phyloP scores from a whole-genome alignment of 1,284 basidiomycete genomes.

The Irpex sp. region DNA sequence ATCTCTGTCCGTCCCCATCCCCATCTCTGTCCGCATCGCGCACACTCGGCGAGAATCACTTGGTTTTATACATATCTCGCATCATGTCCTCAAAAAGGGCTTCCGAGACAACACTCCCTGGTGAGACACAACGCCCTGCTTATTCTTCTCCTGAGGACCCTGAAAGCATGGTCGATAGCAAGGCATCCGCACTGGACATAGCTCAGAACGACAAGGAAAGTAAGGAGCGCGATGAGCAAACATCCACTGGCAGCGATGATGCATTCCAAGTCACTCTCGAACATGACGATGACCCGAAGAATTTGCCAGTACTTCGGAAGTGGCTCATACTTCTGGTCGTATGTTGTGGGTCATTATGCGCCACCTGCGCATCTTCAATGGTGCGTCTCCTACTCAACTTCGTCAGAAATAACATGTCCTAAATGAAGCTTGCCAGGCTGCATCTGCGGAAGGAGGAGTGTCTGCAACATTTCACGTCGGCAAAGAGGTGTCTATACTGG shows the following conservation, averaged over 20 bases:
- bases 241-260: background rate
- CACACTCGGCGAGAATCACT: background rate
- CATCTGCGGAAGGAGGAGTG: conserved; percentile 63
- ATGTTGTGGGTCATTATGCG: conserved; percentile 52
- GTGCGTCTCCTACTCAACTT: conserved; percentile 33
- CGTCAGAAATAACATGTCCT: background rate
- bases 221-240: background rate
- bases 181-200: background rate
- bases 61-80: background rate
- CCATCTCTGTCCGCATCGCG: too few species aligned
- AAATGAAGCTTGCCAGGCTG: conserved; percentile 39
- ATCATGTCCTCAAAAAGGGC: background rate
- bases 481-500: conserved; percentile 63
- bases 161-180: background rate
- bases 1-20: too few species aligned
- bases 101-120: background rate
- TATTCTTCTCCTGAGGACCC: background rate
- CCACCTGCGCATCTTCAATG: conserved; percentile 71
- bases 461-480: conserved; percentile 57
- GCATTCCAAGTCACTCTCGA: conserved; percentile 35
- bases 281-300: conserved; percentile 48
- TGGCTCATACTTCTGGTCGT: conserved; percentile 59
- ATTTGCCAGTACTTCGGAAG: conserved; percentile 40
- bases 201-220: background rate
- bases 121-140: background rate